phyloP scores from a whole-genome alignment of 805 yeast genomes.

The Teunomyces atbi region DNA sequence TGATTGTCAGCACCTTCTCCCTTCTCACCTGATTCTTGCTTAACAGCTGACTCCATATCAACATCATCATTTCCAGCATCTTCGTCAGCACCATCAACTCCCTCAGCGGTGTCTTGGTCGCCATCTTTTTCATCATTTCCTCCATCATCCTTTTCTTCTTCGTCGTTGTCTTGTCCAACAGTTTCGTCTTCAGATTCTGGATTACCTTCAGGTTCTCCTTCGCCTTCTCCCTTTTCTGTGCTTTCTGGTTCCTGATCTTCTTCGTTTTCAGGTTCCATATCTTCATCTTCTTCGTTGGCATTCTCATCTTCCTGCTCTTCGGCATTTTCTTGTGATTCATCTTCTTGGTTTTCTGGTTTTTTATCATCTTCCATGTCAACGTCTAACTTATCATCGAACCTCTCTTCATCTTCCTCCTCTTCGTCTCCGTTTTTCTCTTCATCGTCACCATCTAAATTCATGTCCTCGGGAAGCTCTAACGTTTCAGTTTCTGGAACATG shows the following conservation, averaged over 20 bases:
- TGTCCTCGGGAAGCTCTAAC: conserved; percentile 87
- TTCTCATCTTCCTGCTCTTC: conserved; percentile 22
- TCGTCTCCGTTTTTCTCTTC: conserved; percentile 50
- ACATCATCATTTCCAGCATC: conserved; percentile 41
- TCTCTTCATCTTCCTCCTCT: conserved; percentile 32
- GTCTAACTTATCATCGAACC: conserved; percentile 26
- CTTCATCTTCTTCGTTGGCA: conserved; percentile 15
- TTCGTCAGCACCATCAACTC: conserved; percentile 52
- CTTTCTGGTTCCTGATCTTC: conserved; percentile 20
- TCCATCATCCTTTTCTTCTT: conserved; percentile 29
- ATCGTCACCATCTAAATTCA: conserved; percentile 80
- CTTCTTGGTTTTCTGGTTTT: conserved; percentile 33
- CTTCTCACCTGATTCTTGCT: conserved; percentile 57
- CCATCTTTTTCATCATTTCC: conserved; percentile 40
- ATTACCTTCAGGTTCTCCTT: conserved; percentile 23
- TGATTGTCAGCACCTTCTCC: conserved; percentile 62
- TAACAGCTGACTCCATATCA: conserved; percentile 57
- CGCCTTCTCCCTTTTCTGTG: conserved; percentile 21
- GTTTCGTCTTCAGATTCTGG: conserved; percentile 32
- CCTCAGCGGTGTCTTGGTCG: conserved; percentile 40
- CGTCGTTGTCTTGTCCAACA: conserved; percentile 9
- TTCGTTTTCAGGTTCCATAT: conserved; percentile 13
- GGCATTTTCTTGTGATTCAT: conserved; percentile 22
- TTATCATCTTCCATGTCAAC: conserved; percentile 26
- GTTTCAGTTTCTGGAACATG: conserved; percentile 82